Evolutionary conservation across 83 land plant species (phyloP).

Genomic region (Diphasiastrum complanatum): DNA sequence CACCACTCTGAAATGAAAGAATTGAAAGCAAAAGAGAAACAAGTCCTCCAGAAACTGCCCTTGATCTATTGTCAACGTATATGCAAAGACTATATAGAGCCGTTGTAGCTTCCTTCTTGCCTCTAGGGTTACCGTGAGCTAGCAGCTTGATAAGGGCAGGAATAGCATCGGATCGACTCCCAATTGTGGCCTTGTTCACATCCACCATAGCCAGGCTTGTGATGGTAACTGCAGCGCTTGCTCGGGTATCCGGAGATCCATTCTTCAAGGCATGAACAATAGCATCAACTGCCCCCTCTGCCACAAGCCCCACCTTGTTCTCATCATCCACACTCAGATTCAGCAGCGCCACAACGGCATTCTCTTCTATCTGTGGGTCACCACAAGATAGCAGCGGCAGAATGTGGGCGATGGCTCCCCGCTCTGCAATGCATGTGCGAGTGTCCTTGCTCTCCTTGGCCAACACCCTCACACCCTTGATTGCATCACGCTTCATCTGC

Average conservation of each 20-base stretch:
- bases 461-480: constrained; percentile 25
- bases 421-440: constrained; percentile 40
- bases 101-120: constrained; percentile 55
- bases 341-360: constrained; percentile 39
- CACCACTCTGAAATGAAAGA: constrained; percentile 18
- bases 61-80: constrained; percentile 40
- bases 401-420: constrained; percentile 46
- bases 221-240: constrained; percentile 24
- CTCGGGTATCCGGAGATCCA: constrained; percentile 24
- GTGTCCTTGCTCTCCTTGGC: constrained; percentile 37
- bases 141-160: constrained; percentile 38
- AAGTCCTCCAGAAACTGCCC: constrained; percentile 42
- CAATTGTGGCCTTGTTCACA: constrained; percentile 70
- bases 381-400: constrained; percentile 33
- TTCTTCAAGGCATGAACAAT: constrained; percentile 27
- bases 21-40: constrained; percentile 30
- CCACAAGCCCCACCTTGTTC: constrained; percentile 70
- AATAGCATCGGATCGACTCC: constrained; percentile 43
- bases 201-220: constrained; percentile 68
- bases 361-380: constrained; percentile 30
- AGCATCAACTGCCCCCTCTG: constrained; percentile 55
- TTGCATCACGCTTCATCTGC: constrained; percentile 23
- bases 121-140: constrained; percentile 35
- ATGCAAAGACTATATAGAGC: constrained; percentile 52
- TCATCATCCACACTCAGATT: constrained; percentile 60